These are phyloP conservation scores for Neurospora sp. DNA, from an alignment of 495 filamentous ascomycete species.

Conservation along the genomic window DNA sequence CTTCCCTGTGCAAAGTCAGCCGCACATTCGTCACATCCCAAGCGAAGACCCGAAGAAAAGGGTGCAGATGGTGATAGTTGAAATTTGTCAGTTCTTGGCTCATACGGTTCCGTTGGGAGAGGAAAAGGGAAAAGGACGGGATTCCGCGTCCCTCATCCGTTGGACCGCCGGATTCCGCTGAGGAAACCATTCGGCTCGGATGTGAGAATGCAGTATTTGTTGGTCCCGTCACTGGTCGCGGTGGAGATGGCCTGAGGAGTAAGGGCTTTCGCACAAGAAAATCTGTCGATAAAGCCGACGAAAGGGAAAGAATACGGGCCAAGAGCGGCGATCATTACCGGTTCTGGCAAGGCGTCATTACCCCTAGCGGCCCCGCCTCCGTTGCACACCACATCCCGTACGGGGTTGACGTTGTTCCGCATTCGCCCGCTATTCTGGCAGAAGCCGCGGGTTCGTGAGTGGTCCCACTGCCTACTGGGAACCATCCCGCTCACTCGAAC, in stretches of 20 bases:
- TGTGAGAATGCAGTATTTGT: background rate
- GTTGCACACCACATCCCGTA: background rate
- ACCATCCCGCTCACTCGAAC: background rate
- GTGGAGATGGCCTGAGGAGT: background rate
- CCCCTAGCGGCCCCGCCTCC: background rate
- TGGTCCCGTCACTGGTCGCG: background rate
- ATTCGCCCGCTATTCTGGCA: background rate
- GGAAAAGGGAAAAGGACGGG: background rate
- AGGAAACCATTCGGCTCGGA: background rate
- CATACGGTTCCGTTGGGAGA: background rate
- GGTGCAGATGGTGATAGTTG: background rate
- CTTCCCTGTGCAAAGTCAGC: background rate
- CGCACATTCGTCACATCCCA: background rate
- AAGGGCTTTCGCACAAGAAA: background rate
- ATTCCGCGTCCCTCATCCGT: background rate
- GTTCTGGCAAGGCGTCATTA: background rate
- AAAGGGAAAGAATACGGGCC: background rate
- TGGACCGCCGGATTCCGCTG: background rate
- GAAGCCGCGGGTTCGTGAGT: background rate
- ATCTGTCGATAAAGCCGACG: background rate
- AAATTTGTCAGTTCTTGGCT: background rate
- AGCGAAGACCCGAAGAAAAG: background rate
- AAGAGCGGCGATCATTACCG: background rate
- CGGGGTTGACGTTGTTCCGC: background rate
- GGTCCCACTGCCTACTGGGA: background rate